Percentiles rank a stretch among this genome's conserved stretches.
phyloP scores from a whole-genome alignment of 1,139 yeast genomes.

The Yamadazyma mexicana region DNA sequence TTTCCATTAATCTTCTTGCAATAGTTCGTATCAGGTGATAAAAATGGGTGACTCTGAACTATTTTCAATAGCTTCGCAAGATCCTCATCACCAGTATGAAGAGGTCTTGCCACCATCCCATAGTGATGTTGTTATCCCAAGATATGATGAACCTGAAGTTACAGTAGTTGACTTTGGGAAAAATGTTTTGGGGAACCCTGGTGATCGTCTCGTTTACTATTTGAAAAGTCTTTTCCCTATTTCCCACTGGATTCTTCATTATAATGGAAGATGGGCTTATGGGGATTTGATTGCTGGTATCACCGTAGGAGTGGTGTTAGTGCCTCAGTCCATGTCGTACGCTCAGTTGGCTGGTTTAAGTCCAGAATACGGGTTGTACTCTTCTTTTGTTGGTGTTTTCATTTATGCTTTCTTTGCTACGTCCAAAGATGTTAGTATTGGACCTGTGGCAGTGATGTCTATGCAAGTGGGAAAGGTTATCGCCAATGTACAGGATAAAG shows the following conservation, averaged over 20 bases:
- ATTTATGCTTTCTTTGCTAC: constrained; percentile 91
- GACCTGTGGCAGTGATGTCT: constrained; percentile 98
- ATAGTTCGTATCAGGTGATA: background rate
- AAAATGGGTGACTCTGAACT: constrained; percentile 9
- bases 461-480: constrained; percentile 80
- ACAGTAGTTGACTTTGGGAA: constrained; percentile 48
- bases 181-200: constrained; percentile 41
- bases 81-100: constrained; percentile 10
- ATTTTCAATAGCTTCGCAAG: constrained; percentile 8
- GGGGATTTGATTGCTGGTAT: constrained; percentile 90
- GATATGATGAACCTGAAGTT: constrained; percentile 42
- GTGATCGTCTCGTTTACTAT: constrained; percentile 41
- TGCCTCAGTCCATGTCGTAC: constrained; percentile 95
- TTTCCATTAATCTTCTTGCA: background rate
- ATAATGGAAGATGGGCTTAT: constrained; percentile 75
- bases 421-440: constrained; percentile 92
- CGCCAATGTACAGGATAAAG: constrained; percentile 51
- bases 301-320: constrained; percentile 89
- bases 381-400: constrained; percentile 89
- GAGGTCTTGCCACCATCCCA: constrained; percentile 6
- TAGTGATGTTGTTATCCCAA: constrained; percentile 27
- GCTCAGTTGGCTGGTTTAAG: constrained; percentile 82
- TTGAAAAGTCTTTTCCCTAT: constrained; percentile 74
- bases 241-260: constrained; percentile 77
- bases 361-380: constrained; percentile 85